Base-by-base conservation (phyloP, 2,329 filamentous ascomycete genomes). In the Rhynchosporium secalis region DNA sequence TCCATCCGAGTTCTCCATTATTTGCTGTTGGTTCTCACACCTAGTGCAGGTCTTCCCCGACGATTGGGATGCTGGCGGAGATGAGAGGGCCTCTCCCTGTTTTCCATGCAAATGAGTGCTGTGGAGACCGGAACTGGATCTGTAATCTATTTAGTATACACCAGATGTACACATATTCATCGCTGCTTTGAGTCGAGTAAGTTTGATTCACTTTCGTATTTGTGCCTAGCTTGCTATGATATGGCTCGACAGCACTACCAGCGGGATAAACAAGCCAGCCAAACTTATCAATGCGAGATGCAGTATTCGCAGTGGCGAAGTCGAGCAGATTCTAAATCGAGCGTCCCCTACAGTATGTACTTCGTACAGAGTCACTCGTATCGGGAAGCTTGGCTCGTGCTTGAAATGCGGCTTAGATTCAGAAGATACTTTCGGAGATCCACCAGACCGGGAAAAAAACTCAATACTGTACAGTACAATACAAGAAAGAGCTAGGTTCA, bases 91-190 rank as follows among this genome's bases (percentile, higher is more conserved):
- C 31, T 38, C 49, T 40, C 38, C n/a, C 15, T 38, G 10, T 52
- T 20, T 13, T 54, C 40, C 51, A 54, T 54, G 51, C 51, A 40
- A 28, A 47, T n/a, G 20, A n/a, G 15, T 29, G 36, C 26, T 45
- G 47, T 58, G 56, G 56, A 58, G 43, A 29, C 46, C 33, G 41
- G 48, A 54, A 46, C 6, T 43, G 38, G 51, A 58, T 40, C 20
- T 20, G 20, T 20, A 20, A 20, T 20, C 20, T 20, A 1, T 20
- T 20, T 20, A 36, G 46, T 13, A 20, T 36, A 3, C 20, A 5
- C 56, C 43, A 52, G 47, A 60, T 54, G 54, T 60, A 60, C 46
- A 36, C 40, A 28, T 13, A 5, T n/a, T 13, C 51, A 12, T 12
- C 36, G 51, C 51, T 40, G 51, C 51, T 54, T 54, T 54, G 36